A percentile compares a stretch with the other conserved stretches of the same genome.
Evolutionary conservation across 2,329 filamentous ascomycete genomes (phyloP).

Genomic region (Lecanicillium sp.): DNA sequence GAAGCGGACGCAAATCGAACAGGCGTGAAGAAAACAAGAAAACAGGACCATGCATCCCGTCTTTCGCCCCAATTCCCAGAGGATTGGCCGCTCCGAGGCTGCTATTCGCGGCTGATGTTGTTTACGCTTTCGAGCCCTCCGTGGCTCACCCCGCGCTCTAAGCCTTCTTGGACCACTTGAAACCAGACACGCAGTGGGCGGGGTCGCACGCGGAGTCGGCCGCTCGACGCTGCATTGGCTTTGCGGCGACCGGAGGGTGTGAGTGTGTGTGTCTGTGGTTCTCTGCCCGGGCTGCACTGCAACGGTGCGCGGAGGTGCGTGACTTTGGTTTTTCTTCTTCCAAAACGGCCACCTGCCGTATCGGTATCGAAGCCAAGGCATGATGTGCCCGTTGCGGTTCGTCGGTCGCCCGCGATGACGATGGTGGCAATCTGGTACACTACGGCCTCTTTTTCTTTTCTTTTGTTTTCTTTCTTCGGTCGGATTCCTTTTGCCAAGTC

Average conservation of each 20-base stretch:
- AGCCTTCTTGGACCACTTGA: conserved; percentile 8
- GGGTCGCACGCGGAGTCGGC: conserved; percentile 1
- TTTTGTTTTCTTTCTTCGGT: no score
- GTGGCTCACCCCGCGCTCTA: conserved; percentile 1
- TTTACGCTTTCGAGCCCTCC: neutral
- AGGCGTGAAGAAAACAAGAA: no score
- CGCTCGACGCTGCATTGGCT: conserved; percentile 2
- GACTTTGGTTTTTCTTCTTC: no score
- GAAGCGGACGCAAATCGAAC: neutral
- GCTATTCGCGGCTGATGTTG: neutral
- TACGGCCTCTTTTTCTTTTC: neutral
- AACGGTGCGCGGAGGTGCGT: neutral
- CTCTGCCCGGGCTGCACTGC: neutral
- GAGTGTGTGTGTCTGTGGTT: no score
- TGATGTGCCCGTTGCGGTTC: no score
- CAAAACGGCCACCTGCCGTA: no score
- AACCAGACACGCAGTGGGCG: neutral
- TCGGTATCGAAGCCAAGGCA: no score
- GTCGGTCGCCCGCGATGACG: no score
- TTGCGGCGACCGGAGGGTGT: neutral
- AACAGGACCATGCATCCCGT: no score
- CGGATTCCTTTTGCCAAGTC: no score
- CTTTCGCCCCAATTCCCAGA: neutral
- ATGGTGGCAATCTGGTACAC: neutral
- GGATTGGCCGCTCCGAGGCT: neutral